These are phyloP conservation scores for Globisporangium takayamanum DNA, from an alignment of 352 stramenopile species.

Conservation along the genomic window DNA sequence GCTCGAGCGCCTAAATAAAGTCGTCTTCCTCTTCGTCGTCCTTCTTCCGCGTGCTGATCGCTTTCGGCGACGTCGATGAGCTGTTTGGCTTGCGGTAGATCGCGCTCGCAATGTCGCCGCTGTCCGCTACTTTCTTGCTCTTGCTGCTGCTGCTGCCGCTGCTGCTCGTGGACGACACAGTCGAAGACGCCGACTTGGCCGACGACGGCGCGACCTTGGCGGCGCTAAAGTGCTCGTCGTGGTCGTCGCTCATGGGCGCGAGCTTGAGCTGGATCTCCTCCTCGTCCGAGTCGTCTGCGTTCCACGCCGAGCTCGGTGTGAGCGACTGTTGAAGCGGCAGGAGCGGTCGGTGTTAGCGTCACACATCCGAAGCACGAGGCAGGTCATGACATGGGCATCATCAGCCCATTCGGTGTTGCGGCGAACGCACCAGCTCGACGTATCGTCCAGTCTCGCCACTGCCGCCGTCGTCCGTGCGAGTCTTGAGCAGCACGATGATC, in stretches of 20 bases:
- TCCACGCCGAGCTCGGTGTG: conserved; percentile 76
- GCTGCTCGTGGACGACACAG: conserved; percentile 13
- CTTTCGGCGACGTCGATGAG: conserved; percentile 20
- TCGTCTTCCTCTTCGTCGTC: conserved; percentile 55
- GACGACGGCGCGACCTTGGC: conserved; percentile 22
- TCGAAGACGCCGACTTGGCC: conserved; percentile 20
- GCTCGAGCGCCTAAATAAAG: conserved; percentile 55
- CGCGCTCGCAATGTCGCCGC: conserved; percentile 28
- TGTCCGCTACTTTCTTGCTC: conserved; percentile 16
- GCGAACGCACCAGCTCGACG: conserved; percentile 59
- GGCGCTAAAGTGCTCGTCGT: conserved; percentile 8
- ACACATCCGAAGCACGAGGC: not conserved
- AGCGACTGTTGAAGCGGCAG: conserved; percentile 34
- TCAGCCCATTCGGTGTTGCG: not conserved
- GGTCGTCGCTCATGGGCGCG: conserved; percentile 19
- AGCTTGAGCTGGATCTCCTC: conserved; percentile 68
- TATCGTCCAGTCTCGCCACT: conserved; percentile 36
- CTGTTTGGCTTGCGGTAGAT: conserved; percentile 32
- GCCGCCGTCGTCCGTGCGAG: conserved; percentile 19
- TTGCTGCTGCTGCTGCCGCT: conserved; percentile 11
- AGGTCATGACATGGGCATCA: not conserved
- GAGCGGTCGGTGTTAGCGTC: conserved; percentile 1
- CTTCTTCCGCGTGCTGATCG: conserved; percentile 14
- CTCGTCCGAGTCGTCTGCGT: conserved; percentile 76
- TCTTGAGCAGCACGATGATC: conserved; percentile 73